Percentiles rank a stretch among this genome's conserved stretches.
Conservation (phyloP, 805 yeast species). For the Candida oleophila region DNA sequence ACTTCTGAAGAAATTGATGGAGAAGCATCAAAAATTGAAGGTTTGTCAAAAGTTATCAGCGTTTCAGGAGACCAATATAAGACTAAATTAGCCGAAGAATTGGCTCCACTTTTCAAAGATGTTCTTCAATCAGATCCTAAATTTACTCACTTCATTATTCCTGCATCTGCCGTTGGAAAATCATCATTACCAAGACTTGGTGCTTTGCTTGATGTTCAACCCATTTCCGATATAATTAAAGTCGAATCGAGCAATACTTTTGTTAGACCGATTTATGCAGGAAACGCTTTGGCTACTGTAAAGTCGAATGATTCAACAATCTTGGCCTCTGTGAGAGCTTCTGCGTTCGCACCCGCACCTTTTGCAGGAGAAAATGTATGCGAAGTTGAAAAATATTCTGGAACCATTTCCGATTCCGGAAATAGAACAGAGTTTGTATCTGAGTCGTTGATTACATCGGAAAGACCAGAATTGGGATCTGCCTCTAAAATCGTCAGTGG, state of each 20-base stretch:
- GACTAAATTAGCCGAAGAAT: conserved; percentile 75
- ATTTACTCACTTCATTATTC: conserved; percentile 70
- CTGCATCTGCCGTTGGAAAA: conserved; percentile 88
- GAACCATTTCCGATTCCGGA: conserved; percentile 30
- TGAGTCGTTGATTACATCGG: conserved; percentile 71
- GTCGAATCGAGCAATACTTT: conserved; percentile 70
- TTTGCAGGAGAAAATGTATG: conserved; percentile 31
- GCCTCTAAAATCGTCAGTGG: conserved; percentile 85
- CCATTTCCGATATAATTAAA: conserved; percentile 76
- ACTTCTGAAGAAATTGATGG: conserved; percentile 62
- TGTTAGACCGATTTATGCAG: conserved; percentile 93
- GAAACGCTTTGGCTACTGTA: conserved; percentile 86
- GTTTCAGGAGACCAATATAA: conserved; percentile 60
- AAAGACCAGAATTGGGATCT: conserved; percentile 87
- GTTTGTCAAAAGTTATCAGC: conserved; percentile 54
- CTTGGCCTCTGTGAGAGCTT: conserved; percentile 76
- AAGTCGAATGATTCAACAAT: conserved; percentile 64
- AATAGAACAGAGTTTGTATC: conserved; percentile 63
- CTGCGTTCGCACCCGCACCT: conserved; percentile 64
- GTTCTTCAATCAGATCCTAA: conserved; percentile 35
- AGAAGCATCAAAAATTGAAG: conserved; percentile 51
- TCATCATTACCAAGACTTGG: conserved; percentile 83
- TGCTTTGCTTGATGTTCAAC: conserved; percentile 83
- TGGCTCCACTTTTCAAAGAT: conserved; percentile 63
- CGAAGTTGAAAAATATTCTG: conserved; percentile 49